phyloP scores from a whole-genome alignment of 257 asterid genomes.

The Gentiana dahurica region DNA sequence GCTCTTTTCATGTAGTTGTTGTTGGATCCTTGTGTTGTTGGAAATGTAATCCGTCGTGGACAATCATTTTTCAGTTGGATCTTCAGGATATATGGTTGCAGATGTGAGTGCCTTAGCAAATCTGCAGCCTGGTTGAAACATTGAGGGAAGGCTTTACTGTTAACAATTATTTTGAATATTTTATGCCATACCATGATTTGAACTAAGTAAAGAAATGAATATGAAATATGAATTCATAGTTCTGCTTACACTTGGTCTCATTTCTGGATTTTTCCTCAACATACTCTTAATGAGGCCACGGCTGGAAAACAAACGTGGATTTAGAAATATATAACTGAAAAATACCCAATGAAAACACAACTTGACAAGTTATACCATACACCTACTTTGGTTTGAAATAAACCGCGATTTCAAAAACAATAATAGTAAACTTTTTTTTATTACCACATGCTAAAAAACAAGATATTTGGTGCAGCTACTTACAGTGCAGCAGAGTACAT shows the following conservation, averaged over 20 bases:
- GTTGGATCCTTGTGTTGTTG: slow-evolving; percentile 22
- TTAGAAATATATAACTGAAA: not conserved
- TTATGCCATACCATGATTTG: too few species aligned
- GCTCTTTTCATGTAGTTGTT: slow-evolving; percentile 36
- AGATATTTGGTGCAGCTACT: slow-evolving; percentile 18
- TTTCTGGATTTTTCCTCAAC: slow-evolving; percentile 90
- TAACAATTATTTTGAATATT: too few species aligned
- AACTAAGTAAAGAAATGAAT: too few species aligned
- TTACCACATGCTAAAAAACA: too few species aligned
- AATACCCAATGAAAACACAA: not conserved
- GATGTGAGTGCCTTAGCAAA: slow-evolving; percentile 71
- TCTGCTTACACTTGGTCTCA: slow-evolving; percentile 74
- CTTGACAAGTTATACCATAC: too few species aligned
- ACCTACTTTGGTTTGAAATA: too few species aligned
- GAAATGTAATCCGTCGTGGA: slow-evolving; percentile 54
- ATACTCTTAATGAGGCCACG: slow-evolving; percentile 91
- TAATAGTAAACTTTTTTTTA: too few species aligned
- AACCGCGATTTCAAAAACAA: too few species aligned
- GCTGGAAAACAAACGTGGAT: slow-evolving; percentile 26
- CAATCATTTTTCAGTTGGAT: slow-evolving; percentile 44
- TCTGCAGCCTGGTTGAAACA: slow-evolving; percentile 67
- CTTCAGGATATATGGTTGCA: slow-evolving; percentile 58
- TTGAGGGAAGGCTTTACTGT: not conserved
- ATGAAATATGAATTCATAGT: not conserved
- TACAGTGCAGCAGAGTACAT: slow-evolving; percentile 80